Evolutionary conservation across 176 grass and related monocot species (phyloP), one percentile per base, ranked within the genome.

Genomic region (Oryza rufipogon): DNA sequence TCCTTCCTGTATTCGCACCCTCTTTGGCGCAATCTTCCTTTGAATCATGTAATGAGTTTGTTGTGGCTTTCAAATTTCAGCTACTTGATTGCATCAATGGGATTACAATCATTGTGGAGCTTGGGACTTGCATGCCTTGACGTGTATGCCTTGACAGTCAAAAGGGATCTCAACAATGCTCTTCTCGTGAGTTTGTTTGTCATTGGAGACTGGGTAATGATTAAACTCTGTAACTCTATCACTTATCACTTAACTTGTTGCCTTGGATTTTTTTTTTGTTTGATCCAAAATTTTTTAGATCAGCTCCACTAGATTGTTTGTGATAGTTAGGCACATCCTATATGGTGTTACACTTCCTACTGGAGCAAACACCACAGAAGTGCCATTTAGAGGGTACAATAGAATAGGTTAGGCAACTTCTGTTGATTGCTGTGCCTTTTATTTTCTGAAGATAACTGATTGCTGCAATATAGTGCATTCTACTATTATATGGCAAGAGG

Each of bases 41-140:
- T 44, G 11, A 66, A 54, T 70, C 47, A 7, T 79, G 14, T 75
- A 34, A 78, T 33, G 38, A 72, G 32, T 42, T 84, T 17, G 22
- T 66, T 60, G 68, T 85, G 16, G 11, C 20, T 81, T 86, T 76
- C 63, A 11, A 66, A 44, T 87, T 89, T 86, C 90, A 97, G 95
- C 89, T 97, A 95, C 48, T 74, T 97, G 89, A 82, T 95, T 42
- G 95, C 92, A 41, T 97, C 95, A 11, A 97, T 97, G 95, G 95
- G 92, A 71, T 83, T 97, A 11, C 95, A 97, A 80, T 71, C 88
- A 56, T 26, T 97, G 61, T 97, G 95, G 95, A 97, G 92, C 80
- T 91, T 95, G 61, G 95, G 88, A 65, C 87, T 97, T 84, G 84
- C 92, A 52, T 97, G 91, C 39, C 92, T 95, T 88, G 95, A 97